Evolutionary conservation across 805 yeast genomes (phyloP).

Genomic region (Kurtzmaniella fragi): DNA sequence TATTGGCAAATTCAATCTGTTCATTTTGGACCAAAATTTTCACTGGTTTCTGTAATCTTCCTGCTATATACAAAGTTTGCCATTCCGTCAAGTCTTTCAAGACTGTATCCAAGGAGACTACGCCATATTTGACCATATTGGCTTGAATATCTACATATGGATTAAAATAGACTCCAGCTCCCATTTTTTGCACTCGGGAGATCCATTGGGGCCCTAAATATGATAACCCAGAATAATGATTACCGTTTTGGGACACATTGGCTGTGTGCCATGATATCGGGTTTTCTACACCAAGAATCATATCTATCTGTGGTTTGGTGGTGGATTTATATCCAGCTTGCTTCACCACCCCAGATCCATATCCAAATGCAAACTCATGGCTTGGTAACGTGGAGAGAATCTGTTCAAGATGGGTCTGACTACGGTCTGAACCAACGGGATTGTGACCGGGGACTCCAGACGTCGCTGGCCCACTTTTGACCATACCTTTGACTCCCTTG

Average conservation of each 20-base stretch:
- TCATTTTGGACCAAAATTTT: slow-evolving; percentile 59
- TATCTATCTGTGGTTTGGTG: slow-evolving; percentile 68
- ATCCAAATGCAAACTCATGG: slow-evolving; percentile 78
- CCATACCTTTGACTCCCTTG: background rate
- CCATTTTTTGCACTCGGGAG: slow-evolving; percentile 46
- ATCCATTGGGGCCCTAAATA: slow-evolving; percentile 49
- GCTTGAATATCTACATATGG: slow-evolving; percentile 73
- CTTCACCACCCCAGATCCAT: slow-evolving; percentile 89
- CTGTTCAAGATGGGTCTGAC: background rate
- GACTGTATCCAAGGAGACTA: slow-evolving; percentile 59
- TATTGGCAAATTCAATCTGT: slow-evolving; percentile 61
- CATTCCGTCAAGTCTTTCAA: slow-evolving; percentile 74
- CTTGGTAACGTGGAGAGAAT: slow-evolving; percentile 36
- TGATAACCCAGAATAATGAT: slow-evolving; percentile 72
- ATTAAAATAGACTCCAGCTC: slow-evolving; percentile 92
- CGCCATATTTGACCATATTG: slow-evolving; percentile 77
- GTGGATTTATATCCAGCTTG: slow-evolving; percentile 44
- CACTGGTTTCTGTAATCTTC: slow-evolving; percentile 92
- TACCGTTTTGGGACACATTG: slow-evolving; percentile 61
- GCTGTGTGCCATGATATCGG: slow-evolving; percentile 67
- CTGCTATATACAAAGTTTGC: slow-evolving; percentile 84
- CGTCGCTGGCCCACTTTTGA: background rate
- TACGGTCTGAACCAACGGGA: background rate
- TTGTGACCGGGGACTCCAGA: background rate
- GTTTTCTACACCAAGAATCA: slow-evolving; percentile 76